A percentile compares a stretch with the other conserved stretches of the same genome.
phyloP scores from a whole-genome alignment of 2,329 filamentous ascomycete genomes.

The Fusarium proliferatum region DNA sequence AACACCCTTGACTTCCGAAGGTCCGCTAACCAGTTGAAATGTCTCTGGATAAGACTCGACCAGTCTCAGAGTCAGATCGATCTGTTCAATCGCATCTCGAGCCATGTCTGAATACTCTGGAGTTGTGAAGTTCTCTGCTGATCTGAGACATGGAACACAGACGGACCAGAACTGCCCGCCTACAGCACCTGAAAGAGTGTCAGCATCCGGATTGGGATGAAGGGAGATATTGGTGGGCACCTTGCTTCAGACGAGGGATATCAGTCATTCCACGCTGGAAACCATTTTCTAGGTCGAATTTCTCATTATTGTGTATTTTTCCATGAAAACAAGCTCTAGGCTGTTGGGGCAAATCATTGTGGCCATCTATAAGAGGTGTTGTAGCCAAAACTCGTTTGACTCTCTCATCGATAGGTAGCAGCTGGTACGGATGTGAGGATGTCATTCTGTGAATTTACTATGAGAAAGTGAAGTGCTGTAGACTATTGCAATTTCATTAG shows the following conservation, averaged over 20 bases:
- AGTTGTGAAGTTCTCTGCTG: not conserved
- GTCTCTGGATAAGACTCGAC: conserved; percentile 5
- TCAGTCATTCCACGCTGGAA: conserved; percentile 8
- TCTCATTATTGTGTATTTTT: not conserved
- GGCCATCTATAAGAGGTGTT: not conserved
- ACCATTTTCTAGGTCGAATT: not conserved
- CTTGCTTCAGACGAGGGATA: not conserved
- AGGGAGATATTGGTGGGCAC: accelerated
- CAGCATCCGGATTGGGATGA: no score
- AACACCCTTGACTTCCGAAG: not conserved
- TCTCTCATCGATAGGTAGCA: not conserved
- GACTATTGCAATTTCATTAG: no score
- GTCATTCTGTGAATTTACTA: not conserved
- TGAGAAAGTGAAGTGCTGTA: accelerated
- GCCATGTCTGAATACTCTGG: conserved; percentile 15
- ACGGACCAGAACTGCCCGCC: conserved; percentile 14
- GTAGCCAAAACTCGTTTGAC: not conserved
- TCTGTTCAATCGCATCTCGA: not conserved
- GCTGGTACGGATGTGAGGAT: not conserved
- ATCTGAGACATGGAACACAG: conserved; percentile 4
- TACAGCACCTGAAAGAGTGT: not conserved
- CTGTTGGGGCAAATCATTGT: conserved; percentile 2
- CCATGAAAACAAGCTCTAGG: conserved; percentile 6
- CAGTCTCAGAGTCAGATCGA: not conserved
- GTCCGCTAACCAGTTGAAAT: not conserved